These are phyloP conservation scores for Ceraceosorus guamensis DNA, from an alignment of 1,284 basidiomycete species.

Conservation along the genomic window DNA sequence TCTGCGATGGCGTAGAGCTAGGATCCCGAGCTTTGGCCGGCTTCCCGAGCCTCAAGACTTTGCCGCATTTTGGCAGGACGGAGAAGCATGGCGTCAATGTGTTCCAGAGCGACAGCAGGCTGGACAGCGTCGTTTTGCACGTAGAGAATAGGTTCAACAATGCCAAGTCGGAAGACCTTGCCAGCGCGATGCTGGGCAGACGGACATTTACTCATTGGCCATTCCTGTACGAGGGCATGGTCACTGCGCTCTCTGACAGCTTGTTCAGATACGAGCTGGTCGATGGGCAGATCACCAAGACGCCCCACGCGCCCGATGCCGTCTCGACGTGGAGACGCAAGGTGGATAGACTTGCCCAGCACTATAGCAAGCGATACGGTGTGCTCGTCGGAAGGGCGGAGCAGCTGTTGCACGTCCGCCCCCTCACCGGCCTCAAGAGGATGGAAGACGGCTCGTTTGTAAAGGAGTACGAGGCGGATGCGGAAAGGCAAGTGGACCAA, in stretches of 20 bases:
- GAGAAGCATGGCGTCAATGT: constrained; percentile 86
- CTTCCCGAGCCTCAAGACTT: constrained; percentile 86
- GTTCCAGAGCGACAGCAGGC: constrained; percentile 79
- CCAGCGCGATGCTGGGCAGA: constrained; percentile 66
- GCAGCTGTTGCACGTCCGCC: constrained; percentile 41
- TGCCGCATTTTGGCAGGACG: constrained; percentile 69
- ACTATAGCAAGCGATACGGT: constrained; percentile 82
- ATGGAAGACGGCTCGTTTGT: constrained; percentile 81
- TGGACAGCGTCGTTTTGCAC: constrained; percentile 85
- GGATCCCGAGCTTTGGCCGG: constrained; percentile 83
- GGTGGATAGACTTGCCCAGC: constrained; percentile 61
- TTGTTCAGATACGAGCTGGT: constrained; percentile 65
- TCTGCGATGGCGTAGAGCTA: constrained; percentile 79
- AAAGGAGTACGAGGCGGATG: constrained; percentile 77
- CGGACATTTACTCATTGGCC: constrained; percentile 84
- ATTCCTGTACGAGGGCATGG: constrained; percentile 83
- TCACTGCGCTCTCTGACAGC: constrained; percentile 77
- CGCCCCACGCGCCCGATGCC: constrained; percentile 23
- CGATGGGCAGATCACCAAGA: constrained; percentile 22
- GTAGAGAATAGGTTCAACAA: constrained; percentile 69
- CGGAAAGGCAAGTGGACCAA: constrained; percentile 72
- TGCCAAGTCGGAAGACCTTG: constrained; percentile 60
- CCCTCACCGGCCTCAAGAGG: constrained; percentile 68
- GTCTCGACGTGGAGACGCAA: constrained; percentile 55
- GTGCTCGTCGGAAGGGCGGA: constrained; percentile 72